phyloP scores from a whole-genome alignment of 192 early-diverging fungal species.

The Gaertneriomyces semiglobifer region DNA sequence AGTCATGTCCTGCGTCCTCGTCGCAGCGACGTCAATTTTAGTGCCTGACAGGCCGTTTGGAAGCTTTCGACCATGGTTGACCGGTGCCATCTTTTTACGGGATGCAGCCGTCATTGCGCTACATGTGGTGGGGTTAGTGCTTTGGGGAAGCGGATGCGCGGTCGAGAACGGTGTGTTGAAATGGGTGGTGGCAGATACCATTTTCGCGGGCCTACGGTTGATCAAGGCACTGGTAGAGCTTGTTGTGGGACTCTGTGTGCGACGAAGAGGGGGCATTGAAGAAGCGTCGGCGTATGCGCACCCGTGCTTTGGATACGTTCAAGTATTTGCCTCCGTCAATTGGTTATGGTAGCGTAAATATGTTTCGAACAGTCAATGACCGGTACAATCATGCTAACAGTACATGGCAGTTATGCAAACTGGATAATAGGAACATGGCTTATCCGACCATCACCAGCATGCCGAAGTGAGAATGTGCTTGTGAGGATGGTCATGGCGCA shows the following conservation, averaged over 20 bases:
- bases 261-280: neutral
- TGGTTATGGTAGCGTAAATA: constrained; percentile 4
- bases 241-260: neutral
- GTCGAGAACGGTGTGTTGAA: neutral
- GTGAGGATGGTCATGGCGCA: constrained; percentile 12
- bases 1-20: constrained; percentile 13
- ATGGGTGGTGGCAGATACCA: constrained; percentile 11
- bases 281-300: neutral
- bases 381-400: neutral
- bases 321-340: constrained; percentile 6
- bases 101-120: neutral
- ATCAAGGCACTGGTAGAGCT: too few species aligned
- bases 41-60: neutral
- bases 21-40: neutral
- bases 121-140: neutral
- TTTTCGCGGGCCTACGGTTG: constrained; percentile 4
- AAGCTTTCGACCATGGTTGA: neutral
- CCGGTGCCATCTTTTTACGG: neutral
- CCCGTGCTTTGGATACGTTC: neutral
- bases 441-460: constrained; percentile 13
- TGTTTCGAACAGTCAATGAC: neutral
- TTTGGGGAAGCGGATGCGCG: constrained; percentile 1
- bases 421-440: constrained; percentile 21
- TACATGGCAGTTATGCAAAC: neutral
- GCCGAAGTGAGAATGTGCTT: neutral